A percentile compares a stretch with the other conserved stretches of the same genome.
Evolutionary conservation across 108 stramenopile genomes (phyloP).

Genomic region (Fragilaria radians): DNA sequence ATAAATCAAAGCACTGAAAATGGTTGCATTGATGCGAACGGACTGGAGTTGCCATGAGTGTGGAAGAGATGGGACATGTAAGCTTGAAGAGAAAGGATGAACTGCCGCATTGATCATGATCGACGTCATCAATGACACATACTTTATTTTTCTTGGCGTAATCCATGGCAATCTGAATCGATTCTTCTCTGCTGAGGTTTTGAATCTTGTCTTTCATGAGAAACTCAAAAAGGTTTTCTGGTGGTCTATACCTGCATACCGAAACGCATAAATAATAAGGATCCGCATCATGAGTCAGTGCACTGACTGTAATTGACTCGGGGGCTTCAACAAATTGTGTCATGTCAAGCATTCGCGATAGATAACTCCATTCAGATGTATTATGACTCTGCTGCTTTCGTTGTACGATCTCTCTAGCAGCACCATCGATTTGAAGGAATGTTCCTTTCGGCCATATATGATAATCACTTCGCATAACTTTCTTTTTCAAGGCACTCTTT

Average conservation of each 20-base stretch:
- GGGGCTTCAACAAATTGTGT: conserved; percentile 15
- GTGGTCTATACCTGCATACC: conserved; percentile 41
- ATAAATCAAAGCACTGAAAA: conserved; percentile 65
- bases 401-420: conserved; percentile 32
- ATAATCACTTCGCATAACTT: conserved; percentile 46
- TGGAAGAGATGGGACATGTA: conserved; percentile 42
- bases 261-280: conserved; percentile 41
- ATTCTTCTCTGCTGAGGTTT: conserved; percentile 6
- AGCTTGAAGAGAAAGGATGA: conserved; percentile 41
- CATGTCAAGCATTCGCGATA: conserved; percentile 47
- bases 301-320: conserved; percentile 14
- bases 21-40: conserved; percentile 44
- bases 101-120: conserved; percentile 10
- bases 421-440: conserved; percentile 26
- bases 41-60: conserved; percentile 58
- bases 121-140: conserved; percentile 33
- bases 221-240: conserved; percentile 21
- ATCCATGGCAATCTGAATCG: conserved; percentile 22
- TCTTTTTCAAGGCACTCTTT: conserved; percentile 16
- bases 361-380: conserved; percentile 44
- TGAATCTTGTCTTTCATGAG: conserved; percentile 6
- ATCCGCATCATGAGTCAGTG: conserved; percentile 46
- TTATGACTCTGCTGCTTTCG: conserved; percentile 65
- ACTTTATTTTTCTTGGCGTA: conserved; percentile 22
- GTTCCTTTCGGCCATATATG: conserved; percentile 83